Evolutionary conservation across 2,329 filamentous ascomycete species (phyloP), one percentile per base, ranked within the genome.

Genomic region (Plenodomus tracheiphilus): DNA sequence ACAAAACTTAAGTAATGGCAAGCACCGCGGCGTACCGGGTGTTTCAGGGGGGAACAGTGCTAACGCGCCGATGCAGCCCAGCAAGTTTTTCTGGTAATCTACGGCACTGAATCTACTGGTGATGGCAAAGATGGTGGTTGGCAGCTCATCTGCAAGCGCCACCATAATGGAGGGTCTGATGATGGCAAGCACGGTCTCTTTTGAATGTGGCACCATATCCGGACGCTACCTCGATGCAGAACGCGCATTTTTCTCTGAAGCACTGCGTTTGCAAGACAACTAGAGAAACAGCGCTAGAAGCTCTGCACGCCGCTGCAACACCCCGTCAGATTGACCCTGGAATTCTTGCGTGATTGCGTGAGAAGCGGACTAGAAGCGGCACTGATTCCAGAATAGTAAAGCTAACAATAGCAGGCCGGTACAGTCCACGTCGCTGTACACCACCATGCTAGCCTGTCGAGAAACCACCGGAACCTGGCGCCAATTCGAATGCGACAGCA

Each of bases 381-480:
- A 36, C 45, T 35, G 39, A 47, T 45, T 34, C 36, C 21, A 36
- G 35, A 38, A 38, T 41, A 42, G 43, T 41, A 44, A 43, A 32
- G 45, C 41, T n/a, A n/a, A n/a, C n/a, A n/a, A 37, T 38, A 37
- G 22, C 32, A 28, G 20, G 43, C 38, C n/a, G n/a, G 20, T 43
- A 35, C 35, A 18, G 35, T 37, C 16, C 10, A 37, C 18, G 16
- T 18, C 18, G 16, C 4, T 35, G n/a, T n/a, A n/a, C n/a, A n/a
- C n/a, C n/a, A n/a, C n/a, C n/a, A n/a, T n/a, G n/a, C n/a, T n/a
- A n/a, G n/a, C n/a, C 8, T 18, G 8, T 37, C 16, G 41, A 38
- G n/a, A 28, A 22, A 37, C 34, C 35, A 39, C 46, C 41, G 50
- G 43, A 47, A 56, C 49, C 43, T 59, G 57, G 53, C 53, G 57